A percentile compares a stretch with the other conserved stretches of the same genome.
phyloP scores from a whole-genome alignment of 208 protist species.

The Crithidia fasciculata region DNA sequence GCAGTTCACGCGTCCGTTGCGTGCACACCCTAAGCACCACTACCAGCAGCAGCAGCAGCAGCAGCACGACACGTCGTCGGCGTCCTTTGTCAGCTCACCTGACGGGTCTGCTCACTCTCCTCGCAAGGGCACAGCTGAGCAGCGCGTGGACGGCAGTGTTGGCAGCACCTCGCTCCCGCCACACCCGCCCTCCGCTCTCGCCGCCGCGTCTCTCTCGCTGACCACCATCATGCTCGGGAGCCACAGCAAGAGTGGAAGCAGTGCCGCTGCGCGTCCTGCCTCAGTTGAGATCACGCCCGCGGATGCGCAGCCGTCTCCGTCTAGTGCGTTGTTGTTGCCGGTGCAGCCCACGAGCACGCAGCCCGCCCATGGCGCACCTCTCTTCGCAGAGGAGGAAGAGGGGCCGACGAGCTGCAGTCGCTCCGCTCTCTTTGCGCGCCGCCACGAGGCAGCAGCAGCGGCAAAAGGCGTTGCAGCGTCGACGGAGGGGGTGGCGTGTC shows the following conservation, averaged over 20 bases:
- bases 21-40: neutral
- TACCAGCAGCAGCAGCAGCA: neutral
- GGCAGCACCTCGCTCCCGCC: neutral
- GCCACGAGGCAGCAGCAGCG: no score
- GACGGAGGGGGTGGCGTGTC: no score
- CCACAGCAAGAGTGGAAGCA: neutral
- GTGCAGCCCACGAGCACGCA: slow-evolving; percentile 5
- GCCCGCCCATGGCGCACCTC: neutral
- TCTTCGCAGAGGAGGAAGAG: neutral
- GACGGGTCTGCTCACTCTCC: no score
- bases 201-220: neutral
- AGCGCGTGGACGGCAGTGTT: neutral
- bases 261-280: neutral
- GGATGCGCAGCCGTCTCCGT: no score
- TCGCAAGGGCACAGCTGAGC: no score
- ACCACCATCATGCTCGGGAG: neutral
- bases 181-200: neutral
- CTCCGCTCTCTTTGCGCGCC: no score
- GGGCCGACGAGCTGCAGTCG: no score
- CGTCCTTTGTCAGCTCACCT: no score
- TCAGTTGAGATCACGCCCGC: no score
- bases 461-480: neutral
- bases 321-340: neutral
- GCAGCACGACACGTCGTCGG: no score
- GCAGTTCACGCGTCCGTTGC: slow-evolving; percentile 1